Evolutionary conservation across 2,329 filamentous ascomycete genomes (phyloP).

Genomic region (Allantophomopsis cytisporea): DNA sequence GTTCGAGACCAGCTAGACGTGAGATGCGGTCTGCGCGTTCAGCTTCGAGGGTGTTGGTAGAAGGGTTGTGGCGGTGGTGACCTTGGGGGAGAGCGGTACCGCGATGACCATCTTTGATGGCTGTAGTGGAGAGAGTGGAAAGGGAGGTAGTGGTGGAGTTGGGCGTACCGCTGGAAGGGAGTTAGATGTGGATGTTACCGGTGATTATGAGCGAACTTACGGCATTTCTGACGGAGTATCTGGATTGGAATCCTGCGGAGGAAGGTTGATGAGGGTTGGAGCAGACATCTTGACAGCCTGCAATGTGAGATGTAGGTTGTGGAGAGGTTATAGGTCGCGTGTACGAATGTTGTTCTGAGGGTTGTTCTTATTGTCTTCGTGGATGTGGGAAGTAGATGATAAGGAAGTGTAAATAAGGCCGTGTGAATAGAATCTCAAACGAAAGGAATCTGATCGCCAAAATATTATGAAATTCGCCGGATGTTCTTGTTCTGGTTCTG

Average conservation of each 20-base stretch:
- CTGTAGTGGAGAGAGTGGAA: constrained; percentile 81
- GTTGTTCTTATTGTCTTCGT: background rate
- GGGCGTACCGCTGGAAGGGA: constrained; percentile 62
- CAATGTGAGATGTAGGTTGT: background rate
- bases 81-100: constrained; percentile 56
- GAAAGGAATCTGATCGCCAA: too few relatives aligned
- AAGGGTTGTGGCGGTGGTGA: constrained; percentile 42
- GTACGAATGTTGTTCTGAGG: too few relatives aligned
- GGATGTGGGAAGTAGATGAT: background rate
- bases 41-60: constrained; percentile 68
- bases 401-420: background rate
- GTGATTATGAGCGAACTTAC: constrained; percentile 36
- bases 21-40: constrained; percentile 93
- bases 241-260: constrained; percentile 67
- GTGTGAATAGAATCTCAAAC: too few relatives aligned
- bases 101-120: constrained; percentile 91
- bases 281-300: constrained; percentile 9
- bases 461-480: too few relatives aligned
- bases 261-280: constrained; percentile 66
- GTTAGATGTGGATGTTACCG: constrained; percentile 6
- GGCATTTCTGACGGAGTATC: constrained; percentile 84
- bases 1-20: constrained; percentile 81
- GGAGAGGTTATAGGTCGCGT: too few relatives aligned
- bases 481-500: too few relatives aligned
- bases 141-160: constrained; percentile 88